These are phyloP conservation scores for Cercospora beticola DNA, from an alignment of 2,329 filamentous ascomycete species.

Conservation along the genomic window DNA sequence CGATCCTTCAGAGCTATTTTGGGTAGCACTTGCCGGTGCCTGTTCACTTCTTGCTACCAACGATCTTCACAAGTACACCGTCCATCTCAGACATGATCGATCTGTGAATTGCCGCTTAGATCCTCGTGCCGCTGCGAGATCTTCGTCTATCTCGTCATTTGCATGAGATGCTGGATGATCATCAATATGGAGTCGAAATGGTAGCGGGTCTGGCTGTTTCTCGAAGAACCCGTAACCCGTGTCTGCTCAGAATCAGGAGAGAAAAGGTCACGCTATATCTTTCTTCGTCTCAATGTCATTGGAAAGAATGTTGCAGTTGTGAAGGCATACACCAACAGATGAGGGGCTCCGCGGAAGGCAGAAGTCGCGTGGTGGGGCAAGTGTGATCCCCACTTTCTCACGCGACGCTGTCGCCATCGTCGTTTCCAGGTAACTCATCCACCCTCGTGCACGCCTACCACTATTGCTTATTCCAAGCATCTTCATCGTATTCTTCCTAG, in stretches of 20 bases:
- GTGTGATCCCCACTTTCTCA: not conserved
- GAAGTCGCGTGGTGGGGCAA: not conserved
- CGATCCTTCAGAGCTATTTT: not conserved
- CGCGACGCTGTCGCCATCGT: not conserved
- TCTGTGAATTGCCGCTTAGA: not conserved
- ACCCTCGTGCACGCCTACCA: not conserved
- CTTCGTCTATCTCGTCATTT: not conserved
- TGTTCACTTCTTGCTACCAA: not conserved
- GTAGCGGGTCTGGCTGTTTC: not conserved
- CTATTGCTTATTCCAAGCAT: slow-evolving; percentile 1
- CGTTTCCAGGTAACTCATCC: not conserved
- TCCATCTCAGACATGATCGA: not conserved
- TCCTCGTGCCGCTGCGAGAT: not conserved
- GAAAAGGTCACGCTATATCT: not conserved
- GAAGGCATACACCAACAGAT: not conserved
- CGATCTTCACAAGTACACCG: not conserved
- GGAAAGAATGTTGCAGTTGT: not conserved
- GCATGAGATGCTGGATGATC: not conserved
- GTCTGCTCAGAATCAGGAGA: not conserved
- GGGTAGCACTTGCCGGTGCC: not conserved
- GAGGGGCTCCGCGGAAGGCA: slow-evolving; percentile 2
- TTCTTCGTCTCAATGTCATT: too few relatives aligned
- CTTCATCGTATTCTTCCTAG: not conserved
- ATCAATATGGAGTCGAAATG: not conserved
- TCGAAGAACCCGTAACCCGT: not conserved